Evolutionary conservation across 2,329 filamentous ascomycete species (phyloP).

Genomic region (Cercospora zeina): DNA sequence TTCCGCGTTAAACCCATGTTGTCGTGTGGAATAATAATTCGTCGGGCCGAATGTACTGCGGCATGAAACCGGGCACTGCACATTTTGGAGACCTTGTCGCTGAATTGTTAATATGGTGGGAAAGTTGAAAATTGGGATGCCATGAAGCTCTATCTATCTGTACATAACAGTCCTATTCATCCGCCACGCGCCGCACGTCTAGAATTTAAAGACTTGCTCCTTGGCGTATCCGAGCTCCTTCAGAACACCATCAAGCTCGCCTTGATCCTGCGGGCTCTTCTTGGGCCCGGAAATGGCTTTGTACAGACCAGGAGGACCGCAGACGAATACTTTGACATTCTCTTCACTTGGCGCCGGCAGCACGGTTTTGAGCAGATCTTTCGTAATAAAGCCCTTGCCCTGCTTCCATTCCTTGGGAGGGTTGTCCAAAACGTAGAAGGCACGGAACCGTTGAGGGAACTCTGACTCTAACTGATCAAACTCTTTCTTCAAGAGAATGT

Average conservation of each 20-base stretch:
- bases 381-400: conserved; percentile 77
- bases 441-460: conserved; percentile 90
- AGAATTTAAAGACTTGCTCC: conserved; percentile 98
- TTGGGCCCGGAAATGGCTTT: conserved; percentile 88
- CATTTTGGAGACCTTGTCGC: neutral
- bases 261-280: conserved; percentile 90
- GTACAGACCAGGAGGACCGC: conserved; percentile 89
- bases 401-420: conserved; percentile 75
- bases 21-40: neutral
- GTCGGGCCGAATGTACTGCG: neutral
- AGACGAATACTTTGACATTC: conserved; percentile 96
- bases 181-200: conserved; percentile 36
- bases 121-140: neutral
- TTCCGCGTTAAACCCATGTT: neutral
- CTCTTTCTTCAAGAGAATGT: conserved; percentile 88
- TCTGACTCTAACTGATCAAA: conserved; percentile 86
- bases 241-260: conserved; percentile 78
- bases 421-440: conserved; percentile 90
- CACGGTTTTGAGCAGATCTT: conserved; percentile 92
- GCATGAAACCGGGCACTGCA: neutral
- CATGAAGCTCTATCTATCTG: conserved; percentile 20
- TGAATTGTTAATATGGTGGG: neutral
- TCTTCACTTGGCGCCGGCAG: conserved; percentile 87
- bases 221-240: conserved; percentile 80
- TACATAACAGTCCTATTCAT: conserved; percentile 16